These are phyloP conservation scores for Orbilia javanica DNA, from an alignment of 2,329 filamentous ascomycete genomes.

Conservation along the genomic window DNA sequence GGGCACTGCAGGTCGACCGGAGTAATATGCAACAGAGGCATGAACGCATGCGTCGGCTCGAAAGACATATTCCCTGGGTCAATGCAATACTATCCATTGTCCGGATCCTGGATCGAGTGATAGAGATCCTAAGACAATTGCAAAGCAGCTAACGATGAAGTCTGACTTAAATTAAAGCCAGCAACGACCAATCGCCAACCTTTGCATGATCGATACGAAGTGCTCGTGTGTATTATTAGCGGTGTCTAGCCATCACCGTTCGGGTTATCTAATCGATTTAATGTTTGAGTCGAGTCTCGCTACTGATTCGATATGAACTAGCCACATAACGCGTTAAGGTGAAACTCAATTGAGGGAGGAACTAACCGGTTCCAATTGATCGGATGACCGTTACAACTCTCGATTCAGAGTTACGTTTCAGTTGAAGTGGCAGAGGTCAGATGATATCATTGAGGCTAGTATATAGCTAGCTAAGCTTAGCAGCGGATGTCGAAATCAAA, in stretches of 20 bases:
- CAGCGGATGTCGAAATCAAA: background rate
- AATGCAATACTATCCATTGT: background rate
- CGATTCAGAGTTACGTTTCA: slow-evolving; percentile 7
- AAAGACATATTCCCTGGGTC: background rate
- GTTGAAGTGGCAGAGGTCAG: slow-evolving; percentile 12
- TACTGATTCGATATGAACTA: background rate
- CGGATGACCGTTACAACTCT: slow-evolving; percentile 15
- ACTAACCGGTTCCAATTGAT: slow-evolving; percentile 6
- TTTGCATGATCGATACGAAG: background rate
- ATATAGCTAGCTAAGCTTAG: background rate
- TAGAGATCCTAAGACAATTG: no score
- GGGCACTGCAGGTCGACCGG: background rate
- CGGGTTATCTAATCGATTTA: background rate
- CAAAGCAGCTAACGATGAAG: no score
- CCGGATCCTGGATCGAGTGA: no score
- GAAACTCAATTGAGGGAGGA: background rate
- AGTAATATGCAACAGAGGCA: background rate
- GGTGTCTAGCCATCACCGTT: background rate
- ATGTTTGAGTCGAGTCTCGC: background rate
- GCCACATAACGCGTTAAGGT: slow-evolving; percentile 1
- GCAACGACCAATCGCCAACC: no score
- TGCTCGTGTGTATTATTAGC: background rate
- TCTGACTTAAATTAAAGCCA: no score
- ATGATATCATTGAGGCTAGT: slow-evolving; percentile 1
- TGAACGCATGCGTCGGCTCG: background rate